phyloP scores from a whole-genome alignment of 2,329 filamentous ascomycete genomes.

The Coleophoma crateriformis region DNA sequence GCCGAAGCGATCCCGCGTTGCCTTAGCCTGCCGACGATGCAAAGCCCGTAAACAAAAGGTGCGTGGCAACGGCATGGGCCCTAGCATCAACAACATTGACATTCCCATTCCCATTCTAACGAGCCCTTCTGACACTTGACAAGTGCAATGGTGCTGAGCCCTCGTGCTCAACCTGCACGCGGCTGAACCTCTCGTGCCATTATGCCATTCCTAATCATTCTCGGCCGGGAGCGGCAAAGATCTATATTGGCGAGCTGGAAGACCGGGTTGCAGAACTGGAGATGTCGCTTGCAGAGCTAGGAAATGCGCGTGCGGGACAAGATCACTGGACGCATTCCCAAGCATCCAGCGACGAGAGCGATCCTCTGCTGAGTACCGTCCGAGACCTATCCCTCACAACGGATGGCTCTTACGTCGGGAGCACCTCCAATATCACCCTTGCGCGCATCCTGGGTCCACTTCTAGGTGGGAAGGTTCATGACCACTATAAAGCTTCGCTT shows the following conservation, averaged over 20 bases:
- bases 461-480: constrained; percentile 2
- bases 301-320: constrained; percentile 2
- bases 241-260: constrained; percentile 9
- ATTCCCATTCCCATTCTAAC: neutral
- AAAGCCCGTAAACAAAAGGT: constrained; percentile 7
- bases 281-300: constrained; percentile 1
- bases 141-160: constrained; percentile 8
- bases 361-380: constrained; percentile 7
- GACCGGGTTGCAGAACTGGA: constrained; percentile 10
- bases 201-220: constrained; percentile 7
- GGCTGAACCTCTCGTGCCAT: constrained; percentile 5
- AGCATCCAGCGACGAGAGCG: neutral
- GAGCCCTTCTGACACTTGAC: neutral
- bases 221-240: constrained; percentile 4
- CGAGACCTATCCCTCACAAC: constrained; percentile 6
- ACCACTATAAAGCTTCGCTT: neutral
- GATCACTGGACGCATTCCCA: constrained; percentile 5
- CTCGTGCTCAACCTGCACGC: constrained; percentile 5
- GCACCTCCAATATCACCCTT: constrained; percentile 5
- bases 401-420: constrained; percentile 4
- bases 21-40: constrained; percentile 7
- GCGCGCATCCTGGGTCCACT: constrained; percentile 4
- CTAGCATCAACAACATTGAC: too few relatives aligned
- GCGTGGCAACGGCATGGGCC: too few relatives aligned
- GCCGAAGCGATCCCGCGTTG: constrained; percentile 3